Evolutionary conservation across 495 filamentous ascomycete genomes (phyloP).

Genomic region (Cetradonia linearis): DNA sequence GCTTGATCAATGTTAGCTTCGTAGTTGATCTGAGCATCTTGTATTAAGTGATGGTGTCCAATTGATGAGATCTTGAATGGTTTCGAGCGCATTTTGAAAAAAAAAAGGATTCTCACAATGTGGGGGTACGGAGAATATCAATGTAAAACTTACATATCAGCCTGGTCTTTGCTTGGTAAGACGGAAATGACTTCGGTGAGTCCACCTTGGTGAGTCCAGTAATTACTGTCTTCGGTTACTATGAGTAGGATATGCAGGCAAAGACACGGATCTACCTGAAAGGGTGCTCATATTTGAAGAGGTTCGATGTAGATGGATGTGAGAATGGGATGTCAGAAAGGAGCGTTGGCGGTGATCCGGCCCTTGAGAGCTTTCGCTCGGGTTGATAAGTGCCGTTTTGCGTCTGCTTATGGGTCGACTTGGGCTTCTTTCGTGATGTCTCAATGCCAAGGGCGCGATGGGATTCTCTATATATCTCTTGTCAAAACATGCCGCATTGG

Average conservation of each 20-base stretch:
- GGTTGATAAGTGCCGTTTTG: constrained; percentile 14
- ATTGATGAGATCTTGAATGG: too few relatives aligned
- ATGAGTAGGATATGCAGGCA: constrained; percentile 37
- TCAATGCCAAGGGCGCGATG: constrained; percentile 21
- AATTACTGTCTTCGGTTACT: constrained; percentile 62
- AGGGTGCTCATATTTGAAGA: constrained; percentile 41
- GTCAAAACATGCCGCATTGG: not conserved
- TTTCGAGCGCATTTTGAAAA: not conserved
- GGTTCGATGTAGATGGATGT: constrained; percentile 49
- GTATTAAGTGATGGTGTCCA: not conserved
- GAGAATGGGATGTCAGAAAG: constrained; percentile 60
- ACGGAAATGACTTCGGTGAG: constrained; percentile 60
- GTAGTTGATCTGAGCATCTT: not conserved
- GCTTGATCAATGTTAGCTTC: constrained; percentile 14
- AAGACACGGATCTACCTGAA: constrained; percentile 14
- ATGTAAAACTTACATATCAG: constrained; percentile 43
- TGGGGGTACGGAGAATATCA: not conserved
- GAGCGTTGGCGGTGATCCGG: constrained; percentile 34
- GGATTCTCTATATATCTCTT: constrained; percentile 18
- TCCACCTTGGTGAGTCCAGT: constrained; percentile 65
- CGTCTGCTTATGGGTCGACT: constrained; percentile 4
- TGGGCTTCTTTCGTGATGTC: constrained; percentile 20
- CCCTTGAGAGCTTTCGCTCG: constrained; percentile 20
- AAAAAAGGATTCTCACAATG: not conserved
- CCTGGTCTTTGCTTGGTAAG: constrained; percentile 58